phyloP scores from a whole-genome alignment of 139 green algal genomes.

The Pleodorina starrii region DNA sequence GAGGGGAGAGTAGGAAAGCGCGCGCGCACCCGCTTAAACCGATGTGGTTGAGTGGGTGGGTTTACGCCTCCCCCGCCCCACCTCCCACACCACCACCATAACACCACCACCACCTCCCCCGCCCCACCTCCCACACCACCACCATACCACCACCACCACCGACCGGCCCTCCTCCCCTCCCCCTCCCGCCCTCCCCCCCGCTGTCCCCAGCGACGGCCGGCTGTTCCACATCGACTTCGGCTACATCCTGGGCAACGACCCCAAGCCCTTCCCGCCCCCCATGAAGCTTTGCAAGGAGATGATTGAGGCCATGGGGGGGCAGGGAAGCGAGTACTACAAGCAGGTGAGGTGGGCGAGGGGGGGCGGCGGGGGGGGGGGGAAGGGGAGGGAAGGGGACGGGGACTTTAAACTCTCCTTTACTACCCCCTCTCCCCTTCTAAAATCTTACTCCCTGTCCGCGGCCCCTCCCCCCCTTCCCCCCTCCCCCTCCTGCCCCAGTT shows the following conservation, averaged over 20 bases:
- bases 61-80: too few relatives aligned
- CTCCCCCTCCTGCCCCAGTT: conserved; percentile 46
- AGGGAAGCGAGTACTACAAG: conserved; percentile 83
- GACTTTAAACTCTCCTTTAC: neutral
- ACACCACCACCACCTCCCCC: too few relatives aligned
- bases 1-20: too few relatives aligned
- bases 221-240: conserved; percentile 99
- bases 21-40: too few relatives aligned
- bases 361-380: neutral
- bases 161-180: too few relatives aligned
- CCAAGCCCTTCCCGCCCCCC: conserved; percentile 96
- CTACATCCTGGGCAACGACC: conserved; percentile 96
- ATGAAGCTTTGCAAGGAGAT: conserved; percentile 95
- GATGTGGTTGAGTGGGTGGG: too few relatives aligned
- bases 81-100: too few relatives aligned
- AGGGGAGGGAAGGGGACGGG: neutral
- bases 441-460: neutral
- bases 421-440: neutral
- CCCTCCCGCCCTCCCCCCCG: too few relatives aligned
- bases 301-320: conserved; percentile 96
- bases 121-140: neutral
- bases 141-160: too few relatives aligned
- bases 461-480: neutral
- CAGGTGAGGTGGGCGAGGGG: conserved; percentile 31
- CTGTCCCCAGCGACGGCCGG: conserved; percentile 74